phyloP scores from a whole-genome alignment of 257 asterid species.

The Solanum pimpinellifolium region DNA sequence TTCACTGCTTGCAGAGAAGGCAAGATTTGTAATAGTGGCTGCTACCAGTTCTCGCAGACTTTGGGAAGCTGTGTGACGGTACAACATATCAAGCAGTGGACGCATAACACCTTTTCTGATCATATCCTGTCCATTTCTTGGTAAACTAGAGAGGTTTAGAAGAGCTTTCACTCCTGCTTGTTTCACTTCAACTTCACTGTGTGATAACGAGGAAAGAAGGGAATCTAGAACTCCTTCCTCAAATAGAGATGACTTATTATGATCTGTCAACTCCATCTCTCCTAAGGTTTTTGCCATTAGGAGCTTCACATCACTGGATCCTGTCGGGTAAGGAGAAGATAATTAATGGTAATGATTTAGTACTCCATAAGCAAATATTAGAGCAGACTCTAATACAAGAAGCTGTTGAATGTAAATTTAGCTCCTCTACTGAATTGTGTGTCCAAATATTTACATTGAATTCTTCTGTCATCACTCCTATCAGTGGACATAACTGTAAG shows the following conservation, averaged over 20 bases:
- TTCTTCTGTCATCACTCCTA: neutral
- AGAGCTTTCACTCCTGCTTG: constrained; percentile 36
- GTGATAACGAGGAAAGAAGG: constrained; percentile 33
- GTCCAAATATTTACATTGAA: neutral
- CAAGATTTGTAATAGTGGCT: constrained; percentile 33
- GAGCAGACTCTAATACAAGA: neutral
- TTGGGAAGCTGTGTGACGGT: constrained; percentile 30
- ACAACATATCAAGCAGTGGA: constrained; percentile 41
- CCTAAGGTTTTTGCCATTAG: constrained; percentile 50
- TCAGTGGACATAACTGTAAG: neutral
- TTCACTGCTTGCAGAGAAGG: constrained; percentile 20
- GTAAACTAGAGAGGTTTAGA: constrained; percentile 38
- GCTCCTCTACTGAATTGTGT: neutral
- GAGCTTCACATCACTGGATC: constrained; percentile 41
- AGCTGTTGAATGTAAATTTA: neutral
- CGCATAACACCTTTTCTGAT: constrained; percentile 38
- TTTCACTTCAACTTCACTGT: constrained; percentile 31
- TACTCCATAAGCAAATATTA: neutral
- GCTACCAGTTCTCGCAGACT: constrained; percentile 39
- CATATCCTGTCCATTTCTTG: constrained; percentile 45
- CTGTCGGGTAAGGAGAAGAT: constrained; percentile 15
- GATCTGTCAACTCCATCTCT: constrained; percentile 57
- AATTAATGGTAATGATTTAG: neutral
- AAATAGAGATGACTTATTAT: constrained; percentile 37
- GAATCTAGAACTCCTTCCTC: constrained; percentile 41